Evolutionary conservation across 1,284 basidiomycete genomes (phyloP), one percentile per base, ranked within the genome.

Genomic region (Ganoderma sinense): DNA sequence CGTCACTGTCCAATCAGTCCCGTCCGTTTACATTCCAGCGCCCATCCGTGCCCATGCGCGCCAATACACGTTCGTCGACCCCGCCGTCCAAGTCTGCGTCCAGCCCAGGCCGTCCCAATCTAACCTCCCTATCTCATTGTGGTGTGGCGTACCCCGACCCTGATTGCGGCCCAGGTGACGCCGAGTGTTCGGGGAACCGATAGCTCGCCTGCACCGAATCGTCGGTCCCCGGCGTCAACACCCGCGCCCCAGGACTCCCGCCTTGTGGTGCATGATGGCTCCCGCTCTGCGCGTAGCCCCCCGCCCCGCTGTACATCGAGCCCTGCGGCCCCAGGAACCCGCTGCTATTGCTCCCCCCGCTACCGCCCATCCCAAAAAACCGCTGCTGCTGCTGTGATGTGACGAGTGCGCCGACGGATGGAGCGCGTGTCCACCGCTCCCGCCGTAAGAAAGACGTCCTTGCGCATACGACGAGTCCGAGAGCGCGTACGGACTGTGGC

Each of bases 61-160:
- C 31, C 55, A 58, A 36, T 36, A n/a, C 41, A 39, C 55, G 11
- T 41, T 26, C 64, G 11, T 29, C 60, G 13, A 26, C 67, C 20
- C 33, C 36, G 45, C 48, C 67, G 20, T 16, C n/a, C n/a, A n/a
- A n/a, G n/a, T n/a, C 11, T 23, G 20, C 56, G n/a, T n/a, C 18
- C 51, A 33, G 31, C 31, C 31, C 36, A 45, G 45, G 36, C 62
- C 23, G 10, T 29, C 26, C 62, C 48, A 14, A 31, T 45, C 29
- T 13, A 23, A 18, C 39, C 31, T 55, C 39, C 65, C 59, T n/a
- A 64, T 66, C 64, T 58, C 58, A 70, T 61, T 68, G 80, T 71
- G 79, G 79, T 66, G 80, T 80, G 39, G 76, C 80, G 73, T 80
- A 82, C 26, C 80, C 80, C 45, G 80, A 80, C 14, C 80, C 80